These are phyloP conservation scores for Millerozyma miso DNA, from an alignment of 805 yeast genomes.

Conservation along the genomic window DNA sequence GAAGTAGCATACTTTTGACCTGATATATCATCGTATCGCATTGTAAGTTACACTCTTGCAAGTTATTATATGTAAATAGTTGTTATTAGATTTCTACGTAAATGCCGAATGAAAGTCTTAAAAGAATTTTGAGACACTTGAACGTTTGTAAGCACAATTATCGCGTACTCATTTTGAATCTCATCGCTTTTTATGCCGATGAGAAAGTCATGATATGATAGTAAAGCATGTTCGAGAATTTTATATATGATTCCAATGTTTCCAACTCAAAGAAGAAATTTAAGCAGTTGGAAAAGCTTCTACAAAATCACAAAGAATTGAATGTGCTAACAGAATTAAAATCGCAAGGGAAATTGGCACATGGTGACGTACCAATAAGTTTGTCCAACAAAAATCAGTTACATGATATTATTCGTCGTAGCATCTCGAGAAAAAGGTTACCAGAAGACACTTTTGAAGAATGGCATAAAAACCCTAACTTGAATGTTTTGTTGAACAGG, in stretches of 20 bases:
- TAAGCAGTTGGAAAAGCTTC: slow-evolving; percentile 7
- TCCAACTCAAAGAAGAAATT: slow-evolving; percentile 8
- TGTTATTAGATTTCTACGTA: neutral
- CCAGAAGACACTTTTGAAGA: slow-evolving; percentile 33
- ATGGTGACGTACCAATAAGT: neutral
- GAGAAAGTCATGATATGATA: neutral
- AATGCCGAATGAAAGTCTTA: neutral
- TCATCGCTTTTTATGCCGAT: neutral
- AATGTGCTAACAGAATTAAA: slow-evolving; percentile 8
- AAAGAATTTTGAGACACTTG: too few species aligned
- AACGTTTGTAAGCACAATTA: too few species aligned
- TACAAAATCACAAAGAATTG: slow-evolving; percentile 17
- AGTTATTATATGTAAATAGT: neutral
- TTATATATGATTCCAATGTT: slow-evolving; percentile 8
- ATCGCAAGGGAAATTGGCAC: slow-evolving; percentile 6
- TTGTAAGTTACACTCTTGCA: slow-evolving; percentile 7
- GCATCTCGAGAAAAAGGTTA: slow-evolving; percentile 19
- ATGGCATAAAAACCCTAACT: slow-evolving; percentile 23
- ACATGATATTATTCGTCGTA: slow-evolving; percentile 20
- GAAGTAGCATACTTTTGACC: neutral
- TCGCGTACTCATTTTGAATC: neutral
- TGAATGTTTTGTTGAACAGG: slow-evolving; percentile 11
- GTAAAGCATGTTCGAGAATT: slow-evolving; percentile 8
- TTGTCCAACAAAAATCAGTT: slow-evolving; percentile 3
- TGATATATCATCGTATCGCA: neutral